Evolutionary conservation across 768 basidiomycete species (phyloP).

Genomic region (Podaxis pistillaris): DNA sequence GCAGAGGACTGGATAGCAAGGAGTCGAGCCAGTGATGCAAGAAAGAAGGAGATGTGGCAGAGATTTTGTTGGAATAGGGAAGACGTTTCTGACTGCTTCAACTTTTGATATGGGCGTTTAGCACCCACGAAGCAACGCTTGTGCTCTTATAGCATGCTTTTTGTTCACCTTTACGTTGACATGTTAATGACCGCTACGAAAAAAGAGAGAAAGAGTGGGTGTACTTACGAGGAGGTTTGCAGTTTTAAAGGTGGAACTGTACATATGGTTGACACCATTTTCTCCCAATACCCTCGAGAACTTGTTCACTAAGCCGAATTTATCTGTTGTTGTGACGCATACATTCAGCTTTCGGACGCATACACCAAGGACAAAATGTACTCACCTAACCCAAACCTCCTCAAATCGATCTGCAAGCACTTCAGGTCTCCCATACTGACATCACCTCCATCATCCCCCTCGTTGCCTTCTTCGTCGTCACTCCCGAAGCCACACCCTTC

Average conservation of each 20-base stretch:
- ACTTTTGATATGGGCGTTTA: slow-evolving; percentile 26
- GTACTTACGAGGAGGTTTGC: slow-evolving; percentile 69
- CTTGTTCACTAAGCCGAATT: slow-evolving; percentile 74
- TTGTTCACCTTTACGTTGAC: slow-evolving; percentile 46
- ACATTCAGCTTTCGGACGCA: not conserved
- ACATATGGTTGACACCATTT: slow-evolving; percentile 80
- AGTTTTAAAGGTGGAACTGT: slow-evolving; percentile 80
- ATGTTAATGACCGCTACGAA: not conserved
- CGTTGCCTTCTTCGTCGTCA: slow-evolving; percentile 24
- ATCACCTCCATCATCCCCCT: slow-evolving; percentile 30
- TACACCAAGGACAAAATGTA: slow-evolving; percentile 14
- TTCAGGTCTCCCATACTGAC: slow-evolving; percentile 44
- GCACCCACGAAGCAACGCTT: slow-evolving; percentile 56
- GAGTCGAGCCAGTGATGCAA: no score
- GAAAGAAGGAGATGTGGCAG: no score
- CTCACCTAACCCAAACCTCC: slow-evolving; percentile 68
- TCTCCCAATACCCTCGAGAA: slow-evolving; percentile 73
- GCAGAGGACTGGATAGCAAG: no score
- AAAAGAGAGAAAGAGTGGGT: not conserved
- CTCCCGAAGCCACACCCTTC: slow-evolving; percentile 25
- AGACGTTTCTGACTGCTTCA: no score
- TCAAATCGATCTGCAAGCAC: slow-evolving; percentile 75
- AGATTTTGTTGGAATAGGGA: no score
- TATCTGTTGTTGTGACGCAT: slow-evolving; percentile 43
- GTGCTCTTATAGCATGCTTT: slow-evolving; percentile 54